Percentiles rank a stretch among this genome's conserved stretches.
phyloP scores from a whole-genome alignment of 768 basidiomycete genomes.

The Butyriboletus loyo region DNA sequence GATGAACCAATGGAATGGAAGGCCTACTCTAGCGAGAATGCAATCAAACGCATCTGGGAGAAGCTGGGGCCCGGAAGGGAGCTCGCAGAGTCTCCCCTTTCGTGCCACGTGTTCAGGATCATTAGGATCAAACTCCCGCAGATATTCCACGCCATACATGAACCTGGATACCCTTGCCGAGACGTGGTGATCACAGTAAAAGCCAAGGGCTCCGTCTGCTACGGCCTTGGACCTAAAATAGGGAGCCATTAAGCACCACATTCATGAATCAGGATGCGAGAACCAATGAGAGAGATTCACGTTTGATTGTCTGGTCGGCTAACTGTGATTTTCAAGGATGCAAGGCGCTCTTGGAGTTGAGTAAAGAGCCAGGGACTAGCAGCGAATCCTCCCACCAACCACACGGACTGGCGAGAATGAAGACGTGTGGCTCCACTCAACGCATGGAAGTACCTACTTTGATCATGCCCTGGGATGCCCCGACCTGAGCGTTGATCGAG shows the following conservation, averaged over 20 bases:
- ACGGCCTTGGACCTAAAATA: constrained; percentile 74
- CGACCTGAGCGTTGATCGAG: constrained; percentile 70
- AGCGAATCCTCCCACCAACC: constrained; percentile 81
- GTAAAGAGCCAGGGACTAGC: constrained; percentile 78
- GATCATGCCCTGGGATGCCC: constrained; percentile 63
- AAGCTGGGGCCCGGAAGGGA: constrained; percentile 75
- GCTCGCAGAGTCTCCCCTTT: constrained; percentile 63
- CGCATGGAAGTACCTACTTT: constrained; percentile 39
- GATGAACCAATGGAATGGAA: background rate
- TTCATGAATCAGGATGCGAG: background rate
- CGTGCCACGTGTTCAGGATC: constrained; percentile 67
- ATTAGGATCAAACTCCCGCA: constrained; percentile 61
- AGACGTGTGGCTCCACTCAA: background rate
- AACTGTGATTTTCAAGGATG: constrained; percentile 53
- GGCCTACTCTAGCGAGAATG: constrained; percentile 62
- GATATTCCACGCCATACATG: constrained; percentile 80
- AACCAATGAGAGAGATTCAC: constrained; percentile 37
- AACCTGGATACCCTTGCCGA: constrained; percentile 77
- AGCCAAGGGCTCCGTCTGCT: constrained; percentile 79
- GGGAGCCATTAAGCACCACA: constrained; percentile 3
- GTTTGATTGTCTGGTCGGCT: constrained; percentile 80
- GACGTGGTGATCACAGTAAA: constrained; percentile 83
- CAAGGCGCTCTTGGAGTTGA: constrained; percentile 69
- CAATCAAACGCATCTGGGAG: constrained; percentile 82
- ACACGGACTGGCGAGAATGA: constrained; percentile 56